A percentile compares a stretch with the other conserved stretches of the same genome.
Conservation (phyloP, 306 rosid species). For the Vigna angularis region DNA sequence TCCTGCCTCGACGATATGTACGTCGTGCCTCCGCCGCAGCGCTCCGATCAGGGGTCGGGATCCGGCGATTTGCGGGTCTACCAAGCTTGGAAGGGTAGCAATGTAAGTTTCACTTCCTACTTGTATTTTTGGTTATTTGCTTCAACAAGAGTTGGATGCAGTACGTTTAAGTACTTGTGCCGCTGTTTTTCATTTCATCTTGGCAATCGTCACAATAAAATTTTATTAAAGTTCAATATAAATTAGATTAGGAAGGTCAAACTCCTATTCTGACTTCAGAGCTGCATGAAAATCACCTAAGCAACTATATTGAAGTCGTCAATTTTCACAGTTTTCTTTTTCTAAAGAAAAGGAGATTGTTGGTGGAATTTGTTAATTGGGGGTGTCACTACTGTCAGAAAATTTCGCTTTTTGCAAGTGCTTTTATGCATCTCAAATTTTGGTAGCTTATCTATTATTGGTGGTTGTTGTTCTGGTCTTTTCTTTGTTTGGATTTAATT, state of each 20-base stretch:
- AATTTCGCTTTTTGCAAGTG: neutral
- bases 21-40: slow-evolving; percentile 94
- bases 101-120: slow-evolving; percentile 58
- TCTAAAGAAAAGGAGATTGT: neutral
- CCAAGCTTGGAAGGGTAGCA: slow-evolving; percentile 96
- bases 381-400: slow-evolving; percentile 28
- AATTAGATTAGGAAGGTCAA: neutral
- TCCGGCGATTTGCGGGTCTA: slow-evolving; percentile 79
- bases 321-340: neutral
- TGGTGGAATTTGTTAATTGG: neutral
- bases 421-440: slow-evolving; percentile 1
- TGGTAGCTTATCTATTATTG: slow-evolving; percentile 28
- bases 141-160: neutral
- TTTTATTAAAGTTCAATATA: neutral
- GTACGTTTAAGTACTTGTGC: neutral
- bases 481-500: slow-evolving; percentile 4
- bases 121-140: slow-evolving; percentile 11
- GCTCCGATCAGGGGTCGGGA: slow-evolving; percentile 82
- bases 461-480: neutral
- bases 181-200: neutral
- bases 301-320: neutral
- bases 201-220: neutral
- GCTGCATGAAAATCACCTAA: neutral
- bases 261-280: neutral
- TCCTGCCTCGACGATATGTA: slow-evolving; percentile 55